Evolutionary conservation across 371 early-diverging fungal genomes (phyloP).

Genomic region (Mortierella sp.): DNA sequence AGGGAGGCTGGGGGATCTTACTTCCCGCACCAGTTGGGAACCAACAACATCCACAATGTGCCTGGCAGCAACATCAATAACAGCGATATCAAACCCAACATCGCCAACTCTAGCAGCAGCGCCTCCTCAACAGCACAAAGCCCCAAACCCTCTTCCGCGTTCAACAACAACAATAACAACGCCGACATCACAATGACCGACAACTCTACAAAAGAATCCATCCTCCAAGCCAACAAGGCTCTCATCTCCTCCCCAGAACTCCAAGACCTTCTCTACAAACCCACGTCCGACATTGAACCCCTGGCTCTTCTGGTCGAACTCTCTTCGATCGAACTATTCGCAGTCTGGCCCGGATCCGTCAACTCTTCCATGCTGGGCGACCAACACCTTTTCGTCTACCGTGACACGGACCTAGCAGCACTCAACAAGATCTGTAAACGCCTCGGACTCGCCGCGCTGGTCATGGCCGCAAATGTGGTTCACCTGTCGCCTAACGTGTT

Average conservation of each 20-base stretch:
- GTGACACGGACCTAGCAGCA: conserved; percentile 37
- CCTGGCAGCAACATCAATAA: neutral
- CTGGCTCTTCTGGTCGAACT: conserved; percentile 42
- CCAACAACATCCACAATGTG: neutral
- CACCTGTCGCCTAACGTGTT: conserved; percentile 41
- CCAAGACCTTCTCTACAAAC: conserved; percentile 52
- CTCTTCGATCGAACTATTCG: conserved; percentile 49
- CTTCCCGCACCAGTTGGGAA: neutral
- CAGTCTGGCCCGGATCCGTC: conserved; percentile 53
- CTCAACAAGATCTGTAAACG: conserved; percentile 56
- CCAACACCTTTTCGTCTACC: conserved; percentile 53
- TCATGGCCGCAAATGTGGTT: conserved; percentile 52
- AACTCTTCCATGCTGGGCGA: conserved; percentile 55
- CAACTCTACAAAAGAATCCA: conserved; percentile 36
- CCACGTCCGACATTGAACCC: conserved; percentile 33
- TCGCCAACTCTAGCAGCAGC: neutral
- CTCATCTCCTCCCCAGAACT: conserved; percentile 26
- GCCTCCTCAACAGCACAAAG: neutral
- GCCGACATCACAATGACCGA: neutral
- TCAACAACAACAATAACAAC: neutral
- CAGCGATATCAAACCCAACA: too few species aligned
- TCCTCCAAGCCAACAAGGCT: conserved; percentile 33
- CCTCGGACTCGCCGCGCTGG: conserved; percentile 28
- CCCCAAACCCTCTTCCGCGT: neutral
- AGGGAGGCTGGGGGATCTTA: neutral